Conservation (phyloP, 768 basidiomycete species). For the Termitomyces titanicus region DNA sequence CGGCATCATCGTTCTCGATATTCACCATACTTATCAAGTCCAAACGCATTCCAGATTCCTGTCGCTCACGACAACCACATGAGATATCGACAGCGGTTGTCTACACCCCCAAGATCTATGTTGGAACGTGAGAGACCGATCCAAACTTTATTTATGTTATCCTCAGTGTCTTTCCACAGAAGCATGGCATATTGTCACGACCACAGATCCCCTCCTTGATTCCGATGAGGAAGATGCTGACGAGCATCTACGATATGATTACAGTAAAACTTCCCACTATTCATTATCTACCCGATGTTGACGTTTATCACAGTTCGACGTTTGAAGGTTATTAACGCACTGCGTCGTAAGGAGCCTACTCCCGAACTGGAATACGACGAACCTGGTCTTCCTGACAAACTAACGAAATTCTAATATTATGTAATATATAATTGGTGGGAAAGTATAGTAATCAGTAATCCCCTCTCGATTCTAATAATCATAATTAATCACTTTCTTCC, state of each 20-base stretch:
- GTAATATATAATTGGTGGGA: slow-evolving; percentile 7
- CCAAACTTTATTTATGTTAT: not conserved
- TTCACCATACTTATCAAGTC: slow-evolving; percentile 29
- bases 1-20: slow-evolving; percentile 26
- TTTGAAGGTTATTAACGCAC: slow-evolving; percentile 53
- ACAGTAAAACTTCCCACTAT: slow-evolving; percentile 39
- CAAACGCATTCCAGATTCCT: slow-evolving; percentile 3
- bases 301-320: slow-evolving; percentile 44
- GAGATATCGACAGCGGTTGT: slow-evolving; percentile 14
- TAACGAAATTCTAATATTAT: slow-evolving; percentile 14
- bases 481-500: not conserved
- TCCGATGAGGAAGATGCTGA: slow-evolving; percentile 72
- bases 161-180: slow-evolving; percentile 37
- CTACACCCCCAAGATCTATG: slow-evolving; percentile 44
- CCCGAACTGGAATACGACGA: slow-evolving; percentile 36
- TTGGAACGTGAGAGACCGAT: slow-evolving; percentile 54
- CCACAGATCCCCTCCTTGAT: slow-evolving; percentile 68
- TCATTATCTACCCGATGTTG: slow-evolving; percentile 6
- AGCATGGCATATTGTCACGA: slow-evolving; percentile 66
- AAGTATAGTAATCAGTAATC: no score
- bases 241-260: slow-evolving; percentile 62
- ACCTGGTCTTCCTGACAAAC: not conserved
- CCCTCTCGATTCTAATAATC: not conserved
- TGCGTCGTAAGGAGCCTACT: slow-evolving; percentile 57
- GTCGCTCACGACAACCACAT: slow-evolving; percentile 1